Conservation (phyloP, 148 eudicot genomes). For the Simmondsia chinensis region DNA sequence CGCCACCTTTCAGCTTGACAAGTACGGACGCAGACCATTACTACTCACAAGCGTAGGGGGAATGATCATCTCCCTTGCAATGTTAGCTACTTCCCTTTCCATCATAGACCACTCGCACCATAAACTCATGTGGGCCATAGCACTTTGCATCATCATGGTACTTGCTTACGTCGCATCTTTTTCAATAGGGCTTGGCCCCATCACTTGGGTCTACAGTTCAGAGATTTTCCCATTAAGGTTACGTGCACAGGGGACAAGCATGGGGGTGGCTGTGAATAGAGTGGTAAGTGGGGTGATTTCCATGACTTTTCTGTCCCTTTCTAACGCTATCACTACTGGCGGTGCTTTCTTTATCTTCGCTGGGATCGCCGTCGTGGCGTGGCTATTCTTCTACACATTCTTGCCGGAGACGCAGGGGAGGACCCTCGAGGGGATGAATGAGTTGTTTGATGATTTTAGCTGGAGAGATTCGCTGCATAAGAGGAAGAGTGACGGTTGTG, state of each 20-base stretch:
- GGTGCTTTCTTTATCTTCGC: slow-evolving; percentile 13
- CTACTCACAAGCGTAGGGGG: slow-evolving; percentile 18
- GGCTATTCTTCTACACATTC: slow-evolving; percentile 29
- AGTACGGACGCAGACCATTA: slow-evolving; percentile 25
- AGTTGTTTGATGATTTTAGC: slow-evolving; percentile 30
- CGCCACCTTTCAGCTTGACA: slow-evolving; percentile 27
- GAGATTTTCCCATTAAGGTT: slow-evolving; percentile 39
- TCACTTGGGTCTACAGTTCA: slow-evolving; percentile 42
- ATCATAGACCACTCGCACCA: slow-evolving; percentile 15
- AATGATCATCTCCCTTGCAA: slow-evolving; percentile 10
- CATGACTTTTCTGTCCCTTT: slow-evolving; percentile 16
- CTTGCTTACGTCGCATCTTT: slow-evolving; percentile 27
- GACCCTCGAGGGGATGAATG: slow-evolving; percentile 40
- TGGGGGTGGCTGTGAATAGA: slow-evolving; percentile 20
- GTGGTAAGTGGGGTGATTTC: slow-evolving; percentile 16
- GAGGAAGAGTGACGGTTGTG: slow-evolving; percentile 7
- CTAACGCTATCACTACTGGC: slow-evolving; percentile 3
- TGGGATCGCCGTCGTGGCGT: slow-evolving; percentile 23
- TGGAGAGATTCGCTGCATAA: slow-evolving; percentile 26
- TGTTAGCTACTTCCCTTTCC: slow-evolving; percentile 12
- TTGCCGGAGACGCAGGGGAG: slow-evolving; percentile 40
- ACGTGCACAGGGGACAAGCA: slow-evolving; percentile 24
- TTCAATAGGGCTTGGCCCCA: slow-evolving; percentile 45
- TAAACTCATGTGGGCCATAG: slow-evolving; percentile 23
- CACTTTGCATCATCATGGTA: slow-evolving; percentile 8